A percentile compares a stretch with the other conserved stretches of the same genome.
Evolutionary conservation across 768 basidiomycete genomes (phyloP).

Genomic region (Rhizopogon roseolus): DNA sequence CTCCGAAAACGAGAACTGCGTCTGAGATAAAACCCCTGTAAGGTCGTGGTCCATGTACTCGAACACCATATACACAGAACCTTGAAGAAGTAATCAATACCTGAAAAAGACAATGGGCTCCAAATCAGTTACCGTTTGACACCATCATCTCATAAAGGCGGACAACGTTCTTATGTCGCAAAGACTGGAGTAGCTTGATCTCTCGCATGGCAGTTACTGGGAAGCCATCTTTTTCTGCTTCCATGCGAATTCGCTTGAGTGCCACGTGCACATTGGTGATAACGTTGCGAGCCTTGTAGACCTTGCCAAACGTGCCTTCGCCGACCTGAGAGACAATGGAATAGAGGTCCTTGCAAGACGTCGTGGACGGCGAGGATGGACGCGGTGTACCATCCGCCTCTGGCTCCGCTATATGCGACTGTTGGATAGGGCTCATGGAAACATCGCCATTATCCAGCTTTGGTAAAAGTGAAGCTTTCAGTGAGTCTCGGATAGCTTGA

Average conservation of each 20-base stretch:
- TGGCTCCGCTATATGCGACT: slow-evolving; percentile 14
- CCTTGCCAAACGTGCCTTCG: slow-evolving; percentile 98
- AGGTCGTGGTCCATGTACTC: slow-evolving; percentile 99
- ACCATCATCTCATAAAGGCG: slow-evolving; percentile 98
- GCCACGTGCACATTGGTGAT: slow-evolving; percentile 78
- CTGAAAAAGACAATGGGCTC: background rate
- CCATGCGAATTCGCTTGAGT: slow-evolving; percentile 96
- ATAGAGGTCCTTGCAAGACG: slow-evolving; percentile 58
- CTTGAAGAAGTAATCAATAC: slow-evolving; percentile 36
- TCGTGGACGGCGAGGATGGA: slow-evolving; percentile 21
- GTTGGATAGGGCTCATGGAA: slow-evolving; percentile 15
- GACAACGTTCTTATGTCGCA: slow-evolving; percentile 88
- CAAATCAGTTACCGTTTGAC: slow-evolving; percentile 66
- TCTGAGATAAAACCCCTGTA: slow-evolving; percentile 90
- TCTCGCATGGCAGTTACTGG: slow-evolving; percentile 99
- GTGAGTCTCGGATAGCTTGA: slow-evolving; percentile 14
- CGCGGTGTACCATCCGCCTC: slow-evolving; percentile 21
- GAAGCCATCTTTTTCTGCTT: slow-evolving; percentile 95
- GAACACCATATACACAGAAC: slow-evolving; percentile 97
- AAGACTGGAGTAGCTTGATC: slow-evolving; percentile 92
- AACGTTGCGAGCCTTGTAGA: slow-evolving; percentile 90
- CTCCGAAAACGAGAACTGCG: slow-evolving; percentile 75
- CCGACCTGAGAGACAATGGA: slow-evolving; percentile 91
- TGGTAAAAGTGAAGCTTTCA: slow-evolving; percentile 17
- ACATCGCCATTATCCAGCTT: slow-evolving; percentile 16